Percentiles rank a stretch among this genome's conserved stretches.
These are phyloP conservation scores for Scleroderma bovista DNA, from an alignment of 768 basidiomycete genomes.

Conservation along the genomic window DNA sequence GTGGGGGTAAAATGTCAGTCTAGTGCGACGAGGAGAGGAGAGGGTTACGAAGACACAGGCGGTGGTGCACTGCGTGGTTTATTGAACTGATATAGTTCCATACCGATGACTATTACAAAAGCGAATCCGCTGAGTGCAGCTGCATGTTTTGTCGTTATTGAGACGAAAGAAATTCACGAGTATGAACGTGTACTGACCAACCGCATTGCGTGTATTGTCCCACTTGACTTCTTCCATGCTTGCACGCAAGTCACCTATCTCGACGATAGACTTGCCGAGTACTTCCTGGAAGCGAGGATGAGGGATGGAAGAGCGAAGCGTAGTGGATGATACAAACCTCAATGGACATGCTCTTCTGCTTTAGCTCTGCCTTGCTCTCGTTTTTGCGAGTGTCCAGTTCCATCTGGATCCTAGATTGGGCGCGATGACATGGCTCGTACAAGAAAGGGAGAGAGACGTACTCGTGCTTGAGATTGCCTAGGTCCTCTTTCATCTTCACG, in stretches of 20 bases:
- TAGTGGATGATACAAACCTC: slow-evolving; percentile 45
- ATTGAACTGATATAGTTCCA: slow-evolving; percentile 54
- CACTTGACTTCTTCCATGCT: slow-evolving; percentile 82
- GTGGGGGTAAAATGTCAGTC: too few species aligned
- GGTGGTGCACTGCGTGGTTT: slow-evolving; percentile 30
- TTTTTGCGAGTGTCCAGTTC: slow-evolving; percentile 92
- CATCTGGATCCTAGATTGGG: slow-evolving; percentile 78
- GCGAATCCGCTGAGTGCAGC: slow-evolving; percentile 61
- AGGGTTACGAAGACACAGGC: slow-evolving; percentile 4
- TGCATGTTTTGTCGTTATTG: slow-evolving; percentile 21
- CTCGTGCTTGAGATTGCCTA: slow-evolving; percentile 90
- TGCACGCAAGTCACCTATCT: slow-evolving; percentile 72
- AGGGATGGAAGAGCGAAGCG: not conserved
- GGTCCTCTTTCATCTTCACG: slow-evolving; percentile 91
- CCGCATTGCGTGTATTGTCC: slow-evolving; percentile 83
- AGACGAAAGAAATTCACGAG: not conserved
- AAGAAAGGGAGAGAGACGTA: slow-evolving; percentile 37
- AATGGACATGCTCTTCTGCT: slow-evolving; percentile 77
- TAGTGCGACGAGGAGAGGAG: too few species aligned
- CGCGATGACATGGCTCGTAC: not conserved
- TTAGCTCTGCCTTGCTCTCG: slow-evolving; percentile 80
- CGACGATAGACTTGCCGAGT: slow-evolving; percentile 68
- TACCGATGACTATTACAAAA: slow-evolving; percentile 60
- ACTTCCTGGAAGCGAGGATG: slow-evolving; percentile 46
- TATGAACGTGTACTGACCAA: slow-evolving; percentile 44